Evolutionary conservation across 768 basidiomycete genomes (phyloP).

Genomic region (Cystofilobasidium capitatum): DNA sequence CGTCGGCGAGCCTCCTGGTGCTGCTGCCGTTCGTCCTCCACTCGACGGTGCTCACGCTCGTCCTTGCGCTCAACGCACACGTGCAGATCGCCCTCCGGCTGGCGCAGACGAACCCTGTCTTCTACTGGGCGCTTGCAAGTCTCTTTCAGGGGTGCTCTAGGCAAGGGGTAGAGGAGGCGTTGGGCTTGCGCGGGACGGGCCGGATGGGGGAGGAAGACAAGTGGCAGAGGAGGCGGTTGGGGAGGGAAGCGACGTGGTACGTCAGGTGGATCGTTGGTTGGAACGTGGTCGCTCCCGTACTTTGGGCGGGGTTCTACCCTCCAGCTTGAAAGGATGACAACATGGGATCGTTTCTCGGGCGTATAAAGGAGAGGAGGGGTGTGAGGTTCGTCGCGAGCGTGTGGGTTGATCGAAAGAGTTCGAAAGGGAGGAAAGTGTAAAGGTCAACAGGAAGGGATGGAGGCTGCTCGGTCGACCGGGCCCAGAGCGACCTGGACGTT

Average conservation of each 20-base stretch:
- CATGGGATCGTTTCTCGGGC: no score
- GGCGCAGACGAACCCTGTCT: constrained; percentile 62
- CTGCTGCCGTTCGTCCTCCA: constrained; percentile 68
- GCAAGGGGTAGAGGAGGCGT: constrained; percentile 35
- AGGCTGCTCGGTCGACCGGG: no score
- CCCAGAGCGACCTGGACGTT: no score
- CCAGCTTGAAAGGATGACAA: constrained; percentile 58
- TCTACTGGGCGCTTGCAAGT: constrained; percentile 78
- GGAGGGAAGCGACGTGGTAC: constrained; percentile 51
- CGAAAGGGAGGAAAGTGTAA: no score
- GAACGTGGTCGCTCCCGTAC: constrained; percentile 57
- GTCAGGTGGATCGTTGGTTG: constrained; percentile 68
- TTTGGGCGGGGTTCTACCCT: constrained; percentile 80
- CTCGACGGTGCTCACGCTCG: constrained; percentile 51
- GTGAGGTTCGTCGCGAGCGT: no score
- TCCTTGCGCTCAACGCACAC: constrained; percentile 70
- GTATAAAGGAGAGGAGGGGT: no score
- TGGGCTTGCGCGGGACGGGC: neutral
- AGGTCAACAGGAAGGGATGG: no score
- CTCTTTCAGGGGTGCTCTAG: constrained; percentile 43
- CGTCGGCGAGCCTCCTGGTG: constrained; percentile 41
- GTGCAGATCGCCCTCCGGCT: constrained; percentile 77
- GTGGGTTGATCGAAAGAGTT: no score
- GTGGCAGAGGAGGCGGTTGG: constrained; percentile 3
- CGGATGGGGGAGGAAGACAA: neutral